Base-by-base conservation (phyloP, 2,329 filamentous ascomycete genomes). In the Ascocoryne sarcoides region DNA sequence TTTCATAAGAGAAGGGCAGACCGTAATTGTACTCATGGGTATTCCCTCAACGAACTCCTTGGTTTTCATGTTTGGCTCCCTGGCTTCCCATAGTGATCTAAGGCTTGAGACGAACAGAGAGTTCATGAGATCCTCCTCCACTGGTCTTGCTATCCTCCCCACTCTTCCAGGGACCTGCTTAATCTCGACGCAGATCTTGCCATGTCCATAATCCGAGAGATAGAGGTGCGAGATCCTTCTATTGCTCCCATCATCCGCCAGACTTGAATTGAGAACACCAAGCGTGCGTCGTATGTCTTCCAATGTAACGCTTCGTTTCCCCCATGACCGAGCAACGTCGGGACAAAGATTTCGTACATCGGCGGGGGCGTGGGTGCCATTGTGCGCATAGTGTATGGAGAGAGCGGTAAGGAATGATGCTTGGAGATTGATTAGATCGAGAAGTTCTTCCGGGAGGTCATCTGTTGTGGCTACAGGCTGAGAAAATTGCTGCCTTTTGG, bases 311-410 rank as follows among this genome's bases (percentile, higher is more conserved):
- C 70, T 69, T 21, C 82, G 71, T 63, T 83, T 86, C 44, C 82
- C 80, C 83, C 83, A 89, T 28, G 79, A 66, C 48, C 76, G 72
- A 10, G 81, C 75, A 30, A 85, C 67, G 42, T 77, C 70, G 8
- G 76, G 76, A 23, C 73, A 69, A 26, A 88, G 67, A 20, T 69
- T 64, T 26, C 70, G 66, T 32, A 87, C 60, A 52, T 86, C 80
- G 17, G 79, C 73, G 0, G 84, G 79, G 0, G 74, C 68, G 34
- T 69, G 65, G 20, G 66, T 64, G 44, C 80, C 79, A 58, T 82
- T 76, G 61, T 89, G 82, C 1, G 79, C 79, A 45, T 77, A 72
- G 53, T 87, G 81, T 8, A 88, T 63, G 0, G 75, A 72, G 17
- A 86, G 65, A 0, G 82, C 78, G 53, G 79, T 79, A 43, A 85